Evolutionary conservation across 768 basidiomycete genomes (phyloP).

Genomic region (Mycena sanguinolenta): DNA sequence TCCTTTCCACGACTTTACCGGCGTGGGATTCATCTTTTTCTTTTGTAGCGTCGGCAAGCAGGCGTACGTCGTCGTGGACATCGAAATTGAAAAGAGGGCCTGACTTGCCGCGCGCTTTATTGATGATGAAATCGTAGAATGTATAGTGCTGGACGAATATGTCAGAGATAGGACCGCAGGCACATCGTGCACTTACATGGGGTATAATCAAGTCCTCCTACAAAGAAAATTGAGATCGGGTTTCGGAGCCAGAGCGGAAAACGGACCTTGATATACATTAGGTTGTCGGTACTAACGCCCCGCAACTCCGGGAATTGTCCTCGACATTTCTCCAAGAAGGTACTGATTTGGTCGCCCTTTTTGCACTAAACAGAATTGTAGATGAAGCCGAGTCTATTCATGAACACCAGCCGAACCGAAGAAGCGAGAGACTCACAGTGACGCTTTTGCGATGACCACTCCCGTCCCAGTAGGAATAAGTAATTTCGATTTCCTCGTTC

Average conservation of each 20-base stretch:
- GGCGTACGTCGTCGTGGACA: conserved; percentile 97
- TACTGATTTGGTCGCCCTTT: conserved; percentile 92
- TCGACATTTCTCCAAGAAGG: conserved; percentile 93
- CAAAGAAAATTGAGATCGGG: conserved; percentile 11
- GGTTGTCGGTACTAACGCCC: conserved; percentile 91
- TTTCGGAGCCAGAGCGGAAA: background rate
- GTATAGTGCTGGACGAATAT: conserved; percentile 84
- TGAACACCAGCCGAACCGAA: background rate
- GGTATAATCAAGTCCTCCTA: conserved; percentile 99
- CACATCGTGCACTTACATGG: conserved; percentile 68
- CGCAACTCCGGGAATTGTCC: conserved; percentile 94
- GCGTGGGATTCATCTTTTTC: conserved; percentile 99
- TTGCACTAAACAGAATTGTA: conserved; percentile 78
- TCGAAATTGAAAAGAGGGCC: conserved; percentile 99
- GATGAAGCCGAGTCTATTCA: conserved; percentile 5
- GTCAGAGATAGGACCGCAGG: conserved; percentile 7
- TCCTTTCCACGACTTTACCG: conserved; percentile 97
- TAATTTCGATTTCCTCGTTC: conserved; percentile 86
- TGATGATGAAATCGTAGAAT: conserved; percentile 98
- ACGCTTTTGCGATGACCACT: conserved; percentile 96
- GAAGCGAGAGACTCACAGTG: conserved; percentile 65
- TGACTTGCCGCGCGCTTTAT: conserved; percentile 98
- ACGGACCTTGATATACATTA: conserved; percentile 95
- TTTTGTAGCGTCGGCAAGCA: conserved; percentile 93
- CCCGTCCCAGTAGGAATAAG: conserved; percentile 99